Base-by-base conservation (phyloP, 2,329 filamentous ascomycete genomes). In the Grosmannia huntii region DNA sequence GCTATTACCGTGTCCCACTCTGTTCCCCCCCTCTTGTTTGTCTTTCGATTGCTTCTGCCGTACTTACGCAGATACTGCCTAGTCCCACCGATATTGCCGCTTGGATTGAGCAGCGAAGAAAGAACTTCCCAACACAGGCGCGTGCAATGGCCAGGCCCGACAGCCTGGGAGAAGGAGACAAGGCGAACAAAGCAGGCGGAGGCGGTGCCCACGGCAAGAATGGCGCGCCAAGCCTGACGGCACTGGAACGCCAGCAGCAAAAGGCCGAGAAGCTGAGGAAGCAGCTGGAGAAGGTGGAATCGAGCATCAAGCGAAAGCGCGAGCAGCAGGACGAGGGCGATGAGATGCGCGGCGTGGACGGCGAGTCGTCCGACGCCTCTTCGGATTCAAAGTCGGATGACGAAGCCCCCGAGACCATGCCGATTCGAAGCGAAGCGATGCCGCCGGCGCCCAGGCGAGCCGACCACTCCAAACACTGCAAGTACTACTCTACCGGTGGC, bases 41-140 rank as follows among this genome's bases (percentile, higher is more conserved):
- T 57, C 16, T 52, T 44, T 27, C 25, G 7, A 14, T 11, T 51
- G 33, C 19, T 25, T 56, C 53, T 54, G 54, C 9, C 10, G 5
- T 53, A 65, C 57, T 60, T 55, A 63, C 60, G 44, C 41, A 21
- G 14, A 16, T 28, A 11, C 21, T 21, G 10, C 2, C 33, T 57
- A 83, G 79, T 59, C 75, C 81, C 19, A 81, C 81, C 60, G 90
- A 96, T 66, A 78, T 96, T 58, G 80, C 83, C 27, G 81, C 83
- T 7, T 97, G 90, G 83, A 82, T 95, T 62, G 83, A 83, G 55
- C 90, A 96, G 69, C 83, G 92, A 60, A 86, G 80, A 67, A 86
- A 83, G 63, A 85, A 86, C 56, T 97, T 82, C 68, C 92, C 92
- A 2, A 96, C 91, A 2, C 82, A 83, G 68, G 82, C 82, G 60